Evolutionary conservation across 139 green algal genomes (phyloP), one percentile per base, ranked within the genome.

Genomic region (Picochlorum sp.): DNA sequence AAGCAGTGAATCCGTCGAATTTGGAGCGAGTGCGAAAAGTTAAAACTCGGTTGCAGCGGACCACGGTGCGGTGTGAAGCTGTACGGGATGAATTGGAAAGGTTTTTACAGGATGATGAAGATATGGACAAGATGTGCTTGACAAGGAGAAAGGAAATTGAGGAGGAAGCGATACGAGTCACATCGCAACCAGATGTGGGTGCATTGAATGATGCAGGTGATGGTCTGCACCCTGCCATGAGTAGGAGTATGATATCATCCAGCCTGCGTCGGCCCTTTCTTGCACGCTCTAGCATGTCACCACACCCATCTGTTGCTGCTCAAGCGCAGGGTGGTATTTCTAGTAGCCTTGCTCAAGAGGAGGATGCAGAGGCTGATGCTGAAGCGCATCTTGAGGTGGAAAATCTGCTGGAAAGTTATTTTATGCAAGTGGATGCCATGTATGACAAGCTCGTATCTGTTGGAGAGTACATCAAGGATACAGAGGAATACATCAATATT

Each of bases 61-160:
- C 92, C 50, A 58, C 55, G 21, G 81, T 68, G 30, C 66, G 82
- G 0, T 71, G 84, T 15, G 72, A 76, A 50, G 73, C 75, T 10
- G 54, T 89, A 66, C 67, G 79, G 2, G 83, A 94, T 60, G 77
- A 84, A 51, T 51, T 94, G 63, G 63, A 90, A 68, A 63, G 82
- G 6, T 86, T 88, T 54, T 79, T 92, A 73, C 72, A 90, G 49
- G 86, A 92, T 51, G 86, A 92, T 59, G 82, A 87, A 23, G 86
- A 92, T 77, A 92, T 92, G 86, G 72, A 80, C 10, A 81, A 87
- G 54, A 88, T 92, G 85, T 92, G 85, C 69, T 81, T 92, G 11
- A 83, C 78, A 18, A 70, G 66, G 16, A 70, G 73, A 28, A 70
- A 69, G 62, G 74, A 83, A 52, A 52, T 80, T 49, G 70, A 77